Evolutionary conservation across 129 eudicot species (phyloP), one percentile per base, ranked within the genome.

Genomic region (Mikania micrantha): DNA sequence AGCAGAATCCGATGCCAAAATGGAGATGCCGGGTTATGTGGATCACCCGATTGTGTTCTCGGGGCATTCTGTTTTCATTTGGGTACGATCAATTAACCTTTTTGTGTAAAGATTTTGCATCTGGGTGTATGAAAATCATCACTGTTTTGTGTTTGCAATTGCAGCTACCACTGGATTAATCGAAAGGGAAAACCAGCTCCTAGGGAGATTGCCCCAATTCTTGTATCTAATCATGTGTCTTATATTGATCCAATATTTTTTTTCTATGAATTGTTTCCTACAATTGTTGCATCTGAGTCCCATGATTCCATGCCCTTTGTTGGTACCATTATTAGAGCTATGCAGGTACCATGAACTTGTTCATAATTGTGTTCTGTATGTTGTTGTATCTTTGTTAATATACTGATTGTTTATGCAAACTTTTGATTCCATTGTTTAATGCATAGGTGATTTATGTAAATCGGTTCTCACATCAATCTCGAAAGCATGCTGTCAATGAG

Each of bases 181-280:
- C 85, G 95, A 48, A 93, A 75, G 82, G 99, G 99, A 49, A 85
- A 74, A 68, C 99, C 96, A 11, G 99, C 90, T 70, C 95, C 99
- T 9, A 82, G 99, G 73, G 96, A 88, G 75, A 81, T 52, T 31
- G 96, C 99, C 79, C 99, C 99, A 34, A 79, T 93, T 6, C 73
- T 93, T 79, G 99, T 93, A 71, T 93, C 99, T 66, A 93, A 93
- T 77, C 99, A 93, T 77, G 95, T 93, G 78, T 93, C 99, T 57
- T 93, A 86, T 66, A 81, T 89, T 15, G 99, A 93, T 19, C 99
- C 99, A 21, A 93, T 93, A 35, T 93, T 93, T 88, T 93, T 72
- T 71, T 93, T 93, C 83, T 93, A 80, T 53, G 96, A 93, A 71
- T 77, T 93, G 50, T 93, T 67, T 78, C 99, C 99, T 2, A 88